Percentiles rank a stretch among this genome's conserved stretches.
phyloP scores from a whole-genome alignment of 495 filamentous ascomycete species.

The Xylaria castorea region DNA sequence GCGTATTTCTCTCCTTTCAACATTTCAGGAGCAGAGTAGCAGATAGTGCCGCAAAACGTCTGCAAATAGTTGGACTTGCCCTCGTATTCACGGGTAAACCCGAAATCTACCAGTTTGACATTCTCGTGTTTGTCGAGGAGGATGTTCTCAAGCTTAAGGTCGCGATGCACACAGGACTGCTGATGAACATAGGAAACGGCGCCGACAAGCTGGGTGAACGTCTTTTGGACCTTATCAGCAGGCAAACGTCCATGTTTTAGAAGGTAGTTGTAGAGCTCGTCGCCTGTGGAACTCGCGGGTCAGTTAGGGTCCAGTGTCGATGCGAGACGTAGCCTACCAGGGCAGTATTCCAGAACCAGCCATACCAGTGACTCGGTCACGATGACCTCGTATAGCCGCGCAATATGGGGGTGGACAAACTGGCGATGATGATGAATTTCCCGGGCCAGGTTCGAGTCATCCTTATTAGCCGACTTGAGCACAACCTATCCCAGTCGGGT shows the following conservation, averaged over 20 bases:
- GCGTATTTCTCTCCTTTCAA: constrained; percentile 97
- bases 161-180: constrained; percentile 94
- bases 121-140: constrained; percentile 96
- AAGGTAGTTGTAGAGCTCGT: constrained; percentile 96
- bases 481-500: constrained; percentile 71
- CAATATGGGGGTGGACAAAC: constrained; percentile 97
- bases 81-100: constrained; percentile 97
- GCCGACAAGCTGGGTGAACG: constrained; percentile 94
- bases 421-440: constrained; percentile 99
- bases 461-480: constrained; percentile 95
- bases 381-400: constrained; percentile 94
- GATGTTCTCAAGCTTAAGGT: constrained; percentile 97
- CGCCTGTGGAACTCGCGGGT: constrained; percentile 61
- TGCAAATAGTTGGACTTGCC: constrained; percentile 93
- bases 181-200: constrained; percentile 95
- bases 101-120: constrained; percentile 98
- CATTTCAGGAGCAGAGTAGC: constrained; percentile 98
- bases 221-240: constrained; percentile 89
- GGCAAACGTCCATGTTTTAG: constrained; percentile 83
- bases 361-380: constrained; percentile 94
- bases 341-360: constrained; percentile 96
- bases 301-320: background rate
- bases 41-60: constrained; percentile 97
- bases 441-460: constrained; percentile 91
- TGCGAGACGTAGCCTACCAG: constrained; percentile 64